Percentiles rank a stretch among this genome's conserved stretches.
Evolutionary conservation across 23 red algal species (phyloP).

Genomic region (Rhodosorus marinus): DNA sequence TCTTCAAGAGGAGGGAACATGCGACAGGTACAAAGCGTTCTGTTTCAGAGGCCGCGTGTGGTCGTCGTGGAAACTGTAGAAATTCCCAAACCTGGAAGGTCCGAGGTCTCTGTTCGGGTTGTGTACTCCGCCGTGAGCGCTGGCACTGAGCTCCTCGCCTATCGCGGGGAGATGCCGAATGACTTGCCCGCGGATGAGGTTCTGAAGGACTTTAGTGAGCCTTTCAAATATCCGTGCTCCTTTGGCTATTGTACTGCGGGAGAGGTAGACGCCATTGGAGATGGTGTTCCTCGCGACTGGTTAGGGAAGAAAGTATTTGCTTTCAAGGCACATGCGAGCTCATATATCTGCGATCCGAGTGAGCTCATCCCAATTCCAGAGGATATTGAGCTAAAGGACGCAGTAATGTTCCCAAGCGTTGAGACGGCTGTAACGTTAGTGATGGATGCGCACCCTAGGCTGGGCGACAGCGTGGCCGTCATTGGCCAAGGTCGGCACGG

Average conservation of each 20-base stretch:
- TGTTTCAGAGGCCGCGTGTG: too few relatives aligned
- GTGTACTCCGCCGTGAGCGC: conserved; percentile 30
- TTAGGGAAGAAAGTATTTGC: conserved; percentile 19
- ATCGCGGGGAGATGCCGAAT: conserved; percentile 25
- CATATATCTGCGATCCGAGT: neutral
- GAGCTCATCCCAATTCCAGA: conserved; percentile 14
- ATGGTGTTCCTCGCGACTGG: neutral
- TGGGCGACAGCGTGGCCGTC: conserved; percentile 24
- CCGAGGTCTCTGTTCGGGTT: too few relatives aligned
- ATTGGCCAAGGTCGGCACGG: too few relatives aligned
- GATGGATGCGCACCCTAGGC: conserved; percentile 20
- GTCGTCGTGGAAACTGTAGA: too few relatives aligned
- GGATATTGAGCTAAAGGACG: conserved; percentile 13
- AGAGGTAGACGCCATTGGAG: neutral
- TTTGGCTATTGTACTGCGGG: conserved; percentile 48
- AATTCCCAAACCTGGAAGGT: too few relatives aligned
- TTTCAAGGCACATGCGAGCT: conserved; percentile 27
- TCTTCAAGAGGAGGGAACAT: too few relatives aligned
- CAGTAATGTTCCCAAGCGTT: conserved; percentile 23
- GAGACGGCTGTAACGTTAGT: conserved; percentile 46
- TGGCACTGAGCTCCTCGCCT: conserved; percentile 64
- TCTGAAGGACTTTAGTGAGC: too few relatives aligned
- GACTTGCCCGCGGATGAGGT: conserved; percentile 17
- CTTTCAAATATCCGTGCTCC: conserved; percentile 19
- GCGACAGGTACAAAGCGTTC: too few relatives aligned